Percentiles rank a stretch among this genome's conserved stretches.
Conservation (phyloP, 2,329 filamentous ascomycete genomes). For the Aspergillus tubingensis region DNA sequence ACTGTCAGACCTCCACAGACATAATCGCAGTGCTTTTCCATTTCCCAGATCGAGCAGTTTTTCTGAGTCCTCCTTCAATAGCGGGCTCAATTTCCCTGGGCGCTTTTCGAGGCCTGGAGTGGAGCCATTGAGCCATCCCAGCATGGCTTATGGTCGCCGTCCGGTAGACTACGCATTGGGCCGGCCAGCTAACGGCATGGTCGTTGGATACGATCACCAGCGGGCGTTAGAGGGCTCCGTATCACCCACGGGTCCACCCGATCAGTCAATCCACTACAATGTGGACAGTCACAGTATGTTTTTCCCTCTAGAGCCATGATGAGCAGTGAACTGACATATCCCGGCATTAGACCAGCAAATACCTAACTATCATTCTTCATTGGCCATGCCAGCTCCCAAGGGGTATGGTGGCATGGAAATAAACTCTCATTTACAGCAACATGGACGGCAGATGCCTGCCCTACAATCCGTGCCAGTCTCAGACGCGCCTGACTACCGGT, state of each 20-base stretch:
- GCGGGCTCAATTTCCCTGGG: slow-evolving; percentile 32
- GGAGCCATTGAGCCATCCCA: slow-evolving; percentile 25
- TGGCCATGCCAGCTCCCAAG: slow-evolving; percentile 31
- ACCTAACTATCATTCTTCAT: slow-evolving; percentile 30
- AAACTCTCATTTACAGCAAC: slow-evolving; percentile 28
- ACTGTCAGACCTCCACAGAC: slow-evolving; percentile 32
- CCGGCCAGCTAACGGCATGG: slow-evolving; percentile 28
- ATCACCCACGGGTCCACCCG: slow-evolving; percentile 35
- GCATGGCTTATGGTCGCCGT: slow-evolving; percentile 31
- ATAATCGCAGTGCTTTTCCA: slow-evolving; percentile 30
- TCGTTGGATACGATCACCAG: slow-evolving; percentile 32
- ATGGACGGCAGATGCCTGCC: slow-evolving; percentile 30
- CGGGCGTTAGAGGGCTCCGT: slow-evolving; percentile 36
- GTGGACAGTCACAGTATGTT: slow-evolving; percentile 32
- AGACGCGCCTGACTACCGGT: slow-evolving; percentile 38
- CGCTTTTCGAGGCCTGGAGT: slow-evolving; percentile 30
- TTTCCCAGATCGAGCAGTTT: slow-evolving; percentile 40
- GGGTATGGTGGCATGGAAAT: slow-evolving; percentile 29
- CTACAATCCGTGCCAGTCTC: slow-evolving; percentile 37
- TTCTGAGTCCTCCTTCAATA: slow-evolving; percentile 35
- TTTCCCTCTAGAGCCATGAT: neutral
- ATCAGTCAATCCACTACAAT: slow-evolving; percentile 29
- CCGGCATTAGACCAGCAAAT: slow-evolving; percentile 31
- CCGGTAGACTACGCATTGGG: slow-evolving; percentile 33
- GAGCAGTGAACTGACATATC: neutral